Evolutionary conservation across 2,329 filamentous ascomycete genomes (phyloP).

Genomic region (Simplicillium sp.): DNA sequence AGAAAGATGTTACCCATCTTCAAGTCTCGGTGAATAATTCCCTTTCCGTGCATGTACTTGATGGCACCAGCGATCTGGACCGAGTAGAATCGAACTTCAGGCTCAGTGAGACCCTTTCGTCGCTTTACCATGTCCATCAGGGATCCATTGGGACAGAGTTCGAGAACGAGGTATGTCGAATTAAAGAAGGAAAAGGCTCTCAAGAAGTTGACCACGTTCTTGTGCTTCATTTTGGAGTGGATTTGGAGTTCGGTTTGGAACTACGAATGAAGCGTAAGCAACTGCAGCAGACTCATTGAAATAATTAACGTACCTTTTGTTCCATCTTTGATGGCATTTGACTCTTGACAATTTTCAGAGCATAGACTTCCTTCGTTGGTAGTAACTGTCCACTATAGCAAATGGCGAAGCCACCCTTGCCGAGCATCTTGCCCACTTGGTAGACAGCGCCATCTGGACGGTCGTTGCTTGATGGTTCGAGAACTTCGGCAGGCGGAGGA

Average conservation of each 20-base stretch:
- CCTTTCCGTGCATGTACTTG: constrained; percentile 94
- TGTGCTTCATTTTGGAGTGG: constrained; percentile 94
- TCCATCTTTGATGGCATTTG: constrained; percentile 77
- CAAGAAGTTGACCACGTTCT: constrained; percentile 92
- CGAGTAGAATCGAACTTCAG: constrained; percentile 87
- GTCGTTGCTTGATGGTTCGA: constrained; percentile 57
- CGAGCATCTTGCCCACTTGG: constrained; percentile 63
- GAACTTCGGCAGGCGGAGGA: constrained; percentile 50
- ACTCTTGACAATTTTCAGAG: constrained; percentile 76
- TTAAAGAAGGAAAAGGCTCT: constrained; percentile 84
- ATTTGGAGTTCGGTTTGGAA: constrained; percentile 86
- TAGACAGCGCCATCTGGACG: constrained; percentile 63
- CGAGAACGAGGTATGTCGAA: constrained; percentile 87
- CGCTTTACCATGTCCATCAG: constrained; percentile 97
- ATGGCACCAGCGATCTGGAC: constrained; percentile 94
- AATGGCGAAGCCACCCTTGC: constrained; percentile 75
- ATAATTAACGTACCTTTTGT: constrained; percentile 54
- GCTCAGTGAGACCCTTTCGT: constrained; percentile 80
- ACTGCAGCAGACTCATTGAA: not conserved
- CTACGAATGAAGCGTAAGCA: constrained; percentile 23
- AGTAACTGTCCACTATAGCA: constrained; percentile 65
- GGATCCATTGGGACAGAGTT: constrained; percentile 90
- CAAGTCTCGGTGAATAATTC: constrained; percentile 91
- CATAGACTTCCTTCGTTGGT: constrained; percentile 58
- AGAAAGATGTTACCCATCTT: constrained; percentile 99